Conservation (phyloP, 2,329 filamentous ascomycete genomes). For the Pseudocercospora fuligena region DNA sequence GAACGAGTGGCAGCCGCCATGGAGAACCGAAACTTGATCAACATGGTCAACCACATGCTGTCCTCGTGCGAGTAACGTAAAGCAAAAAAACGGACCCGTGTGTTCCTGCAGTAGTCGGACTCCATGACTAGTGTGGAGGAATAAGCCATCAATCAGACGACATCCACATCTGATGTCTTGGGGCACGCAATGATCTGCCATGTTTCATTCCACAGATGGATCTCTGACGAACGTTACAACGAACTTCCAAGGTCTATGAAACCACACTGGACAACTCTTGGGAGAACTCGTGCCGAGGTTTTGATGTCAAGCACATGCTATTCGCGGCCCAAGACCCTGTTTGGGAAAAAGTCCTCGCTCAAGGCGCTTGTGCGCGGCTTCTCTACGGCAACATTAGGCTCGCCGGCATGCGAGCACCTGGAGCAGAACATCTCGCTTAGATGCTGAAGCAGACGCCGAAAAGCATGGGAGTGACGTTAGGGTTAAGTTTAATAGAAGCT, state of each 20-base stretch:
- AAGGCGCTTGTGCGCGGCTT: conserved; percentile 17
- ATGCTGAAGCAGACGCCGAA: conserved; percentile 9
- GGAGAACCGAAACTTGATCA: conserved; percentile 89
- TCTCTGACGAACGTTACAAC: conserved; percentile 5
- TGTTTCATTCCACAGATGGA: conserved; percentile 1
- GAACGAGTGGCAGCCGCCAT: conserved; percentile 92
- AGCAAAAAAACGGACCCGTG: background rate
- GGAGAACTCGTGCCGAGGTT: conserved; percentile 5
- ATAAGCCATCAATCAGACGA: background rate
- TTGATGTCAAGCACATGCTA: conserved; percentile 9
- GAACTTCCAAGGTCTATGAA: background rate
- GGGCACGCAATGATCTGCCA: conserved; percentile 12
- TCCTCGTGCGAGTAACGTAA: conserved; percentile 41
- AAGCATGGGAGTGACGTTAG: conserved; percentile 21
- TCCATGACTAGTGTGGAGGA: conserved; percentile 15
- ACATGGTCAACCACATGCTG: conserved; percentile 91
- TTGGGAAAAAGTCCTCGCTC: conserved; percentile 9
- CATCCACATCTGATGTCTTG: conserved; percentile 10
- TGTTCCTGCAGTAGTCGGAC: conserved; percentile 23
- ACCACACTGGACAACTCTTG: background rate
- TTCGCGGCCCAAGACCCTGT: conserved; percentile 14
- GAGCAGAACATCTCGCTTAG: conserved; percentile 21
- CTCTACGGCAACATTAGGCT: conserved; percentile 18
- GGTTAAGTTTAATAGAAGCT: conserved; percentile 21
- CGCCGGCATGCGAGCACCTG: conserved; percentile 15